phyloP scores from a whole-genome alignment of 2,329 filamentous ascomycete genomes.

The Phialocephala sp. region DNA sequence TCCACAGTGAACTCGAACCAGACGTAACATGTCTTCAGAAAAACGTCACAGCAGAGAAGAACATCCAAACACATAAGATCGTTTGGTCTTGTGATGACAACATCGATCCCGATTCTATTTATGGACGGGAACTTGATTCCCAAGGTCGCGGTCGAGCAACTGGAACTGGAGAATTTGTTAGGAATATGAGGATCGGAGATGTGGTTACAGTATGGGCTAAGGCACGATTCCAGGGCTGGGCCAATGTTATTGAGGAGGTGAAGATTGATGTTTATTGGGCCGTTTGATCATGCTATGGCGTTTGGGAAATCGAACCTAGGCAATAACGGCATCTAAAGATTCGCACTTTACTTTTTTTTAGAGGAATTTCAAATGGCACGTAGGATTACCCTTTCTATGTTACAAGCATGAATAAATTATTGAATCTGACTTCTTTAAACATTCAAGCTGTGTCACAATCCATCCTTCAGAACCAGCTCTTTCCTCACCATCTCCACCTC shows the following conservation, averaged over 20 bases:
- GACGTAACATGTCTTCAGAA: constrained; percentile 49
- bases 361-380: too few species aligned
- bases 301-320: too few species aligned
- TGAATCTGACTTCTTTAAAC: too few species aligned
- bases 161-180: constrained; percentile 60
- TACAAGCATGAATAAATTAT: too few species aligned
- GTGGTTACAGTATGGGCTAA: constrained; percentile 67
- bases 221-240: constrained; percentile 61
- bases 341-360: too few species aligned
- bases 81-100: constrained; percentile 62
- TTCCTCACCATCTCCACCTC: too few species aligned
- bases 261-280: constrained; percentile 66
- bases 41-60: constrained; percentile 50
- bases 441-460: too few species aligned
- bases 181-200: constrained; percentile 62
- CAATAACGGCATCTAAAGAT: too few species aligned
- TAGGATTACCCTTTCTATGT: too few species aligned
- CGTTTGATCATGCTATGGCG: constrained; percentile 36
- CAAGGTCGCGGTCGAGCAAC: constrained; percentile 57
- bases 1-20: constrained; percentile 49
- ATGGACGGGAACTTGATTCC: constrained; percentile 43
- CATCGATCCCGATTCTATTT: constrained; percentile 50
- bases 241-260: constrained; percentile 55
- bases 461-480: too few species aligned
- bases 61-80: constrained; percentile 51